Evolutionary conservation across 345 rosid species (phyloP).

Genomic region (Noccaea bulbosa): DNA sequence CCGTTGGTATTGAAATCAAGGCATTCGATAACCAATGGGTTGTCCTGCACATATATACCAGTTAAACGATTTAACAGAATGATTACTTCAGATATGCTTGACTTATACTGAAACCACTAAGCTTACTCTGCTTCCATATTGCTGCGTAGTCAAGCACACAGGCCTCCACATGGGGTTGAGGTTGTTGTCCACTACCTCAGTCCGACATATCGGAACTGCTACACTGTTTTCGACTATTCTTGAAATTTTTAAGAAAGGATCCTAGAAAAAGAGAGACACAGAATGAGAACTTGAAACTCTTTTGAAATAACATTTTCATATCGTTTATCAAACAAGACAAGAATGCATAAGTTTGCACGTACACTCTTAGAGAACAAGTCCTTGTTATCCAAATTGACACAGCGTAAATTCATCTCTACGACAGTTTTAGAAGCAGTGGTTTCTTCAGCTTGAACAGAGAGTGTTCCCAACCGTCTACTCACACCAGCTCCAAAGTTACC

Average conservation of each 20-base stretch:
- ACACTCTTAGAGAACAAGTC: conserved; percentile 87
- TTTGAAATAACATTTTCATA: no score
- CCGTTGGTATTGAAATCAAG: conserved; percentile 81
- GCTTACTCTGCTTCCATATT: conserved; percentile 83
- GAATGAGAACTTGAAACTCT: background rate
- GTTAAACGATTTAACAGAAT: background rate
- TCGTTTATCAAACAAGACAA: conserved; percentile 4
- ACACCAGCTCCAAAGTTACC: conserved; percentile 46
- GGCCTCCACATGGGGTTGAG: conserved; percentile 83
- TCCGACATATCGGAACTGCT: conserved; percentile 71
- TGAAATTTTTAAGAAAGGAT: conserved; percentile 85
- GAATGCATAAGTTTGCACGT: conserved; percentile 30
- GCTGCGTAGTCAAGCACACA: conserved; percentile 69
- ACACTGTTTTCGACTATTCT: conserved; percentile 62
- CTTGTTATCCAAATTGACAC: conserved; percentile 65
- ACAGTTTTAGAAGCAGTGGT: conserved; percentile 60
- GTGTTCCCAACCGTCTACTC: conserved; percentile 56
- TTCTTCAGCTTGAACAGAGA: conserved; percentile 79
- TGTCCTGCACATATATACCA: conserved; percentile 51
- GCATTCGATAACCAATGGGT: conserved; percentile 79
- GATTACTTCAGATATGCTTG: conserved; percentile 2
- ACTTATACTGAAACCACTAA: background rate
- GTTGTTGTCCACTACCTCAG: conserved; percentile 72
- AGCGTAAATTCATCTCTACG: conserved; percentile 57
- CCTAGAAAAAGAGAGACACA: conserved; percentile 48